These are phyloP conservation scores for Yamadazyma oceani DNA, from an alignment of 1,139 yeast genomes.

Conservation along the genomic window DNA sequence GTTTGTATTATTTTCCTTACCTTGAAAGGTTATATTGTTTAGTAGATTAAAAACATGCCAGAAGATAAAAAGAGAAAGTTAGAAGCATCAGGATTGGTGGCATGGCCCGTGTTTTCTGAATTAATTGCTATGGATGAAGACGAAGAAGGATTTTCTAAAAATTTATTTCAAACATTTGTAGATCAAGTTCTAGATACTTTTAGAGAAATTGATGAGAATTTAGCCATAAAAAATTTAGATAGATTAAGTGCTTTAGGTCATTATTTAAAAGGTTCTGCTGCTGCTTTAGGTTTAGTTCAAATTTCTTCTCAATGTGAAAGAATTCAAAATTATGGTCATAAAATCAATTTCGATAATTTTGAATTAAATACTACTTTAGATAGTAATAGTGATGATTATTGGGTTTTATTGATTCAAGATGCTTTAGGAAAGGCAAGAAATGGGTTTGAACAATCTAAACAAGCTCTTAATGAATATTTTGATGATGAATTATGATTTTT, in stretches of 20 bases:
- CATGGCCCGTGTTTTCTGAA: conserved; percentile 88
- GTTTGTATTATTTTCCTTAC: too few species aligned
- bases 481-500: conserved; percentile 45
- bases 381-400: conserved; percentile 36
- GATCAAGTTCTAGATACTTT: conserved; percentile 88
- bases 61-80: conserved; percentile 35
- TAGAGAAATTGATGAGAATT: conserved; percentile 61
- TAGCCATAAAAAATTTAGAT: conserved; percentile 49
- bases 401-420: conserved; percentile 51
- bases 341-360: conserved; percentile 45
- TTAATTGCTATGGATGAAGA: conserved; percentile 91
- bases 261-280: conserved; percentile 92
- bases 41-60: too few species aligned
- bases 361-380: conserved; percentile 16
- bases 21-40: too few species aligned
- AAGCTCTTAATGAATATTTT: conserved; percentile 59
- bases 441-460: conserved; percentile 57
- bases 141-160: conserved; percentile 81
- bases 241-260: conserved; percentile 81
- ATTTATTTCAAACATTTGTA: conserved; percentile 77
- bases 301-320: conserved; percentile 88
- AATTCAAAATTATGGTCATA: conserved; percentile 85
- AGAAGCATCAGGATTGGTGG: conserved; percentile 65
- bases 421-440: conserved; percentile 59
- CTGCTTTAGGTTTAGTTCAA: conserved; percentile 82